Evolutionary conservation across 257 asterid genomes (phyloP), one percentile per base, ranked within the genome.

Genomic region (Dorcoceras hygrometricum): DNA sequence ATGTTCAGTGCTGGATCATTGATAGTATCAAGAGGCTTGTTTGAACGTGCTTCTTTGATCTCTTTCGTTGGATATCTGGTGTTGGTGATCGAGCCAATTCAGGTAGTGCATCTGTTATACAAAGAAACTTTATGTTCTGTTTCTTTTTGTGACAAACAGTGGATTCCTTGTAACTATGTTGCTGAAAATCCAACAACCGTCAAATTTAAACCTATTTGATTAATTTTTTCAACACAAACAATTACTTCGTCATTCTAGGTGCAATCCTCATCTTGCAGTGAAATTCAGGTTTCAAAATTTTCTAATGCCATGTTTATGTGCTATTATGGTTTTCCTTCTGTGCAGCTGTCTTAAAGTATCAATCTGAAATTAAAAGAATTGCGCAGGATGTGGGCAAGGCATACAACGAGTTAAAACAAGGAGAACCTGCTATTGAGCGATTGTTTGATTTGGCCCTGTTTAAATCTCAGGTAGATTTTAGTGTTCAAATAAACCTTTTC

Each of bases 361-460:
- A 32, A 67, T 81, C 77, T 82, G 78, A 77, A 84, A 64, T 57
- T 53, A 64, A 70, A n/a, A 73, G 75, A 77, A 69, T 74, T 59
- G 58, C 46, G 77, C 96, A 92, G 98, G 96, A 81, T 73, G 75
- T 78, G 22, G 98, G 96, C 50, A 89, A 86, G 81, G 96, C 98
- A 20, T 89, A 89, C 80, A 92, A 92, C 10, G 98, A 89, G 76
- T 69, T 89, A 62, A 92, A 92, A 78, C 97, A 89, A 89, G 98
- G 98, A 77, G 97, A 92, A 75, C 98, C 98, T 66, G 97, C 98
- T 54, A 80, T 89, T 19, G 96, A 87, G 78, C 93, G 98, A 68
- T 69, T 92, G 67, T 87, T 89, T 81, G 65, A 79, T 75, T 73
- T 92, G 81, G 81, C 88, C 70, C 65, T 74, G 65, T 89, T 84